Evolutionary conservation across 768 basidiomycete species (phyloP), one percentile per base, ranked within the genome.

Genomic region (Hirschioporus abietinus): DNA sequence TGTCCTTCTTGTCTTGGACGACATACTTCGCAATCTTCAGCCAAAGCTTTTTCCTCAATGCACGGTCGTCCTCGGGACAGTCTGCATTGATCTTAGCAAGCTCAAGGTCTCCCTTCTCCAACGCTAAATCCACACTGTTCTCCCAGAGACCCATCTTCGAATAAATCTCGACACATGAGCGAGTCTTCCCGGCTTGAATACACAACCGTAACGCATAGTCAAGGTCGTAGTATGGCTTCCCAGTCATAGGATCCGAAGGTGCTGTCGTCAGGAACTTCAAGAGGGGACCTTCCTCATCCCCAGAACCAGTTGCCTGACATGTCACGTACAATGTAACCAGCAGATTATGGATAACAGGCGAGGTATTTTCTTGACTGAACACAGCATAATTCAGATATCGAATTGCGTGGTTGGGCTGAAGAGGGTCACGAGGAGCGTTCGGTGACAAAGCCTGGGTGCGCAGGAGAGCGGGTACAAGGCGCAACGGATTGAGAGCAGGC

Each of bases 21-120:
- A 99, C 96, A 77, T 96, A 96, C 69, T 91, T 91, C n/a, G 97
- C 97, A 71, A 99, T 95, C 81, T 98, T 99, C 64, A 99, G 80
- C 97, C 97, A 99, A 64, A 99, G 80, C 76, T 95, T 95, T 81
- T 96, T 99, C 68, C 93, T 80, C 69, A 98, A 74, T 35, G 86
- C 85, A 64, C 86, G 87, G 72, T 99, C 96, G 67, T 95, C 95
- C 70, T 93, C 93, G 8, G 94, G 95, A 84, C 90, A 90, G 74
- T 99, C 94, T 2, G 97, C 97, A 71, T 97, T 96, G 70, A 90
- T 86, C 79, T 93, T 97, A 8, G 97, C 97, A 26, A 99, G 80
- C 69, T 99, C 97, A 66, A 99, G 75, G 73, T 99, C 97, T 7
- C 95, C 96, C 74, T 95, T 95, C 75, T 93, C 88, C 63, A 99